phyloP scores from a whole-genome alignment of 1,139 yeast species.

The Hansenula sp. region DNA sequence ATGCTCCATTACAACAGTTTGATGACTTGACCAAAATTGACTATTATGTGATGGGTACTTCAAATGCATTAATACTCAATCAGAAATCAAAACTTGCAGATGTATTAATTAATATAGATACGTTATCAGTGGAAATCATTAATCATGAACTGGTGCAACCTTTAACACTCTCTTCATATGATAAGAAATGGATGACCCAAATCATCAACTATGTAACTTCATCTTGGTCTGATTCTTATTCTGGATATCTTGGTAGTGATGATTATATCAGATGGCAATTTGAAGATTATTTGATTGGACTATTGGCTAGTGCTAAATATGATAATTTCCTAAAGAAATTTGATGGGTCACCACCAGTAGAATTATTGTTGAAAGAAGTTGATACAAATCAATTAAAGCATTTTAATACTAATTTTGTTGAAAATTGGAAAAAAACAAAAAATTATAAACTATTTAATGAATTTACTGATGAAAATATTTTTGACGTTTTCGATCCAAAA shows the following conservation, averaged over 20 bases:
- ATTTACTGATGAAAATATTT: conserved; percentile 81
- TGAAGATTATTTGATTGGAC: conserved; percentile 81
- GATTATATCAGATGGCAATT: conserved; percentile 84
- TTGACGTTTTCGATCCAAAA: conserved; percentile 79
- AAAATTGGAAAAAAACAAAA: conserved; percentile 60
- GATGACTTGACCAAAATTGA: conserved; percentile 63
- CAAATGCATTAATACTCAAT: conserved; percentile 74
- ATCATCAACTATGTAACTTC: conserved; percentile 20
- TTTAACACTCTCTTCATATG: conserved; percentile 55
- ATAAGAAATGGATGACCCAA: conserved; percentile 54
- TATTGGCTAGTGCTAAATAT: conserved; percentile 70
- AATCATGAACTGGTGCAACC: conserved; percentile 36
- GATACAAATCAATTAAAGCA: conserved; percentile 35
- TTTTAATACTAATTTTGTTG: conserved; percentile 56
- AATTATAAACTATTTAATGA: conserved; percentile 68
- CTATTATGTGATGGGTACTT: conserved; percentile 80
- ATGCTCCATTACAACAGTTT: conserved; percentile 86
- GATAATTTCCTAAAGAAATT: conserved; percentile 47
- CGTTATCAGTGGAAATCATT: conserved; percentile 40
- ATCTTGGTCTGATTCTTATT: conserved; percentile 36
- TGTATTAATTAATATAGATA: conserved; percentile 51
- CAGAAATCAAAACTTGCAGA: conserved; percentile 57
- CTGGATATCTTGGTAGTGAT: conserved; percentile 70
- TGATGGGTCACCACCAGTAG: conserved; percentile 32
- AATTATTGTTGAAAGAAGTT: conserved; percentile 26